These are phyloP conservation scores for Mediolabrus comicus DNA, from an alignment of 108 stramenopile species.

Conservation along the genomic window DNA sequence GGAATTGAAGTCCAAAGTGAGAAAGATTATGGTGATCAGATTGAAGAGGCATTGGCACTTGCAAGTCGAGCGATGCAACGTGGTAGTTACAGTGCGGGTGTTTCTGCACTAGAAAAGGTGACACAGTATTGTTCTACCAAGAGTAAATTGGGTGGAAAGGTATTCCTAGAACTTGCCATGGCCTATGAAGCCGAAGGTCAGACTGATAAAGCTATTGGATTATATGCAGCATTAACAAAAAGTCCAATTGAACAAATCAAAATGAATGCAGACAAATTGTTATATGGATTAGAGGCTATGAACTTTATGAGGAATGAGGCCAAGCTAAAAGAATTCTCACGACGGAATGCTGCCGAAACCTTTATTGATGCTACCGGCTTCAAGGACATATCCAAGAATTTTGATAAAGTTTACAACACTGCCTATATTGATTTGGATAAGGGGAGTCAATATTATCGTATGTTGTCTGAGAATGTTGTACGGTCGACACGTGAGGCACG, in stretches of 20 bases:
- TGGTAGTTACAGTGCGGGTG: slow-evolving; percentile 76
- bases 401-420: slow-evolving; percentile 84
- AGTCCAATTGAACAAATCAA: slow-evolving; percentile 80
- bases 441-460: slow-evolving; percentile 65
- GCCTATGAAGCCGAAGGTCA: slow-evolving; percentile 85
- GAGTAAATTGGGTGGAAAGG: slow-evolving; percentile 71
- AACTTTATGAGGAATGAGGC: slow-evolving; percentile 78
- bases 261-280: slow-evolving; percentile 69
- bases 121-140: slow-evolving; percentile 81
- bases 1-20: slow-evolving; percentile 84
- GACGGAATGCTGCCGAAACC: slow-evolving; percentile 58
- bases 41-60: slow-evolving; percentile 69
- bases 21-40: slow-evolving; percentile 69
- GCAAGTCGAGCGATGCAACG: slow-evolving; percentile 68
- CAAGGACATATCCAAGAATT: slow-evolving; percentile 65
- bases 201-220: slow-evolving; percentile 64
- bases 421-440: slow-evolving; percentile 79
- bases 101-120: slow-evolving; percentile 84
- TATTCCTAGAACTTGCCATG: slow-evolving; percentile 88
- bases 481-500: slow-evolving; percentile 84
- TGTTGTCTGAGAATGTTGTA: slow-evolving; percentile 82
- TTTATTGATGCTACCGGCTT: slow-evolving; percentile 88
- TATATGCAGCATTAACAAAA: slow-evolving; percentile 68
- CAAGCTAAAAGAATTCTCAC: slow-evolving; percentile 56
- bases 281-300: slow-evolving; percentile 86